A percentile compares a stretch with the other conserved stretches of the same genome.
Evolutionary conservation across 345 rosid genomes (phyloP).

Genomic region (Sisymbrium irio): DNA sequence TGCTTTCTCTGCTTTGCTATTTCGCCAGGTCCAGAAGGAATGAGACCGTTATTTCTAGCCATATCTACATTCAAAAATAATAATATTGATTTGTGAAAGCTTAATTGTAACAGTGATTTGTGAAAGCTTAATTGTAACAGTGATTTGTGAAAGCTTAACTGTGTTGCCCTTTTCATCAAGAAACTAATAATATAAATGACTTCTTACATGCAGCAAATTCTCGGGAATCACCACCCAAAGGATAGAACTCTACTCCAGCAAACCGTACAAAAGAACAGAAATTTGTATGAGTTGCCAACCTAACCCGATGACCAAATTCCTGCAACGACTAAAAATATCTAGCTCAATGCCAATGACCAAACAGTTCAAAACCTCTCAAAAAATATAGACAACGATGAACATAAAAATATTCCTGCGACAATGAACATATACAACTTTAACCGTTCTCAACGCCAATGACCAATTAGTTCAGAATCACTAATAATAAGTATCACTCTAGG

Average conservation of each 20-base stretch:
- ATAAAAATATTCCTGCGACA: too few species aligned
- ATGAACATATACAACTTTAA: too few species aligned
- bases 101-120: too few species aligned
- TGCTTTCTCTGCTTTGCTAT: slow-evolving; percentile 86
- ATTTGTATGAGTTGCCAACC: slow-evolving; percentile 94
- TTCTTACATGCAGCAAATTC: slow-evolving; percentile 93
- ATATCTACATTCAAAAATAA: slow-evolving; percentile 53
- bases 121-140: too few species aligned
- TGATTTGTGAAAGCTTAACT: neutral
- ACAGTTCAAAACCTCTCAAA: neutral
- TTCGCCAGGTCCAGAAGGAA: slow-evolving; percentile 96
- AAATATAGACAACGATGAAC: too few species aligned
- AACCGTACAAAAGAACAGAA: slow-evolving; percentile 73
- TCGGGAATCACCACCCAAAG: slow-evolving; percentile 95
- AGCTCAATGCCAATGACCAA: neutral
- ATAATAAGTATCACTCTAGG: too few species aligned
- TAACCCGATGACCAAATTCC: slow-evolving; percentile 95
- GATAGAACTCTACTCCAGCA: slow-evolving; percentile 86
- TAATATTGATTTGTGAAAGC: too few species aligned
- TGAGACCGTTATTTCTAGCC: slow-evolving; percentile 98
- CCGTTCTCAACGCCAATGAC: too few species aligned
- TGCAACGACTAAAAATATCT: slow-evolving; percentile 34
- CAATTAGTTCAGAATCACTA: too few species aligned
- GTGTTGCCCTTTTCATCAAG: neutral
- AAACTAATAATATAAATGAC: neutral